Percentiles rank a stretch among this genome's conserved stretches.
Evolutionary conservation across 164 flowering plant genomes (phyloP).

Genomic region (Cinnamomum micranthum): DNA sequence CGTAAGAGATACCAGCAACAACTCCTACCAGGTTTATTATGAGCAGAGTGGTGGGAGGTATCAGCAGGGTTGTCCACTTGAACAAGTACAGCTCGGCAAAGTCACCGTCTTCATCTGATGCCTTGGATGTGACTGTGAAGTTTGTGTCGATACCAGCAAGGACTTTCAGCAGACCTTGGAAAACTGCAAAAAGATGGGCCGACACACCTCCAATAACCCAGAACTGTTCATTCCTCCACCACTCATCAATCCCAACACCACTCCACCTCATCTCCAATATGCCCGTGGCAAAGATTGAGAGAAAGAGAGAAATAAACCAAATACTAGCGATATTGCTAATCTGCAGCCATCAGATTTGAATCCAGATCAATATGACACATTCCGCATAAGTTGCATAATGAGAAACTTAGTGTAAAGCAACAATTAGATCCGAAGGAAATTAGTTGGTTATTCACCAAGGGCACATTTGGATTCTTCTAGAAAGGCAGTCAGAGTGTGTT

Average conservation of each 20-base stretch:
- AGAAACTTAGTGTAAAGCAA: not conserved
- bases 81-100: conserved; percentile 29
- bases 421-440: no score
- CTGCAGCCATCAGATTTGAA: conserved; percentile 17
- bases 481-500: not conserved
- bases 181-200: conserved; percentile 33
- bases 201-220: conserved; percentile 39
- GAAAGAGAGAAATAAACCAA: conserved; percentile 28
- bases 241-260: conserved; percentile 34
- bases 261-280: conserved; percentile 38
- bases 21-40: conserved; percentile 30
- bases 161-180: conserved; percentile 32
- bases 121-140: conserved; percentile 37
- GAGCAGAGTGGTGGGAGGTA: conserved; percentile 32
- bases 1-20: conserved; percentile 30
- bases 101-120: conserved; percentile 30
- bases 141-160: conserved; percentile 34
- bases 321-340: conserved; percentile 27
- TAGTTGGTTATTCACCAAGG: not conserved
- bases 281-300: conserved; percentile 31
- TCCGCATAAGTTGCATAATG: no score
- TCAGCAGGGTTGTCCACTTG: conserved; percentile 33
- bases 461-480: not conserved
- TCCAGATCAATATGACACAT: not conserved
- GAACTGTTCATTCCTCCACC: conserved; percentile 40